These are phyloP conservation scores for Krasilnikovozyma curviuscula DNA, from an alignment of 768 basidiomycete genomes.

Conservation along the genomic window DNA sequence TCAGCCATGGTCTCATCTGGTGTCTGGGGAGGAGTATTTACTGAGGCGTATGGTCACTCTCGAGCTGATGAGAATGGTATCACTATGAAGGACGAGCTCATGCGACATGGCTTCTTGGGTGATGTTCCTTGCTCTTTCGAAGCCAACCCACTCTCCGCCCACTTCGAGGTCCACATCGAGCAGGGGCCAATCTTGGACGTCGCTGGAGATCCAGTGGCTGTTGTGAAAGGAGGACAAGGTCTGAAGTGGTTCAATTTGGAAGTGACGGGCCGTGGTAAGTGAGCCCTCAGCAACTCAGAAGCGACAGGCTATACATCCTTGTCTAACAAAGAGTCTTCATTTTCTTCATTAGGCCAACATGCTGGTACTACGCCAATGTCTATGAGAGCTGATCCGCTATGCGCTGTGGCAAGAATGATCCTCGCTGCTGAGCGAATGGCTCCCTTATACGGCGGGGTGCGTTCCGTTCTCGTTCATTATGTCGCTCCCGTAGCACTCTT, in stretches of 20 bases:
- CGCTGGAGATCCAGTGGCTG: background rate
- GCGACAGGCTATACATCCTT: no score
- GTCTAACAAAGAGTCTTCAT: no score
- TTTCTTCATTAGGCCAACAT: no score
- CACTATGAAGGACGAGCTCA: slow-evolving; percentile 3
- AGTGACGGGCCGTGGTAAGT: background rate
- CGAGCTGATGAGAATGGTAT: background rate
- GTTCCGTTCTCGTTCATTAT: no score
- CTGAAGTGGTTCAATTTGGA: slow-evolving; percentile 8
- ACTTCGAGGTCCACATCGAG: slow-evolving; percentile 14
- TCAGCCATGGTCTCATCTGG: slow-evolving; percentile 3
- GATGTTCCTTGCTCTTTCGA: background rate
- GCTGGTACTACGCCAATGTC: slow-evolving; percentile 10
- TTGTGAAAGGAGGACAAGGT: slow-evolving; percentile 7
- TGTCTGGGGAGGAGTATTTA: slow-evolving; percentile 1
- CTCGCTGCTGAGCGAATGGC: background rate
- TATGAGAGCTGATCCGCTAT: background rate
- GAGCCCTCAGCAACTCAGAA: no score
- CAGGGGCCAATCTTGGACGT: slow-evolving; percentile 9
- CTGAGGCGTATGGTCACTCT: slow-evolving; percentile 1
- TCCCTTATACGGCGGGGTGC: background rate
- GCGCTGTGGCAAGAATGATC: background rate
- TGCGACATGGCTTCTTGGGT: slow-evolving; percentile 8
- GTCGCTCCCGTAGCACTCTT: no score
- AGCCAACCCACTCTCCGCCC: slow-evolving; percentile 1